phyloP scores from a whole-genome alignment of 108 stramenopile genomes.

The Epithemia pelagica region DNA sequence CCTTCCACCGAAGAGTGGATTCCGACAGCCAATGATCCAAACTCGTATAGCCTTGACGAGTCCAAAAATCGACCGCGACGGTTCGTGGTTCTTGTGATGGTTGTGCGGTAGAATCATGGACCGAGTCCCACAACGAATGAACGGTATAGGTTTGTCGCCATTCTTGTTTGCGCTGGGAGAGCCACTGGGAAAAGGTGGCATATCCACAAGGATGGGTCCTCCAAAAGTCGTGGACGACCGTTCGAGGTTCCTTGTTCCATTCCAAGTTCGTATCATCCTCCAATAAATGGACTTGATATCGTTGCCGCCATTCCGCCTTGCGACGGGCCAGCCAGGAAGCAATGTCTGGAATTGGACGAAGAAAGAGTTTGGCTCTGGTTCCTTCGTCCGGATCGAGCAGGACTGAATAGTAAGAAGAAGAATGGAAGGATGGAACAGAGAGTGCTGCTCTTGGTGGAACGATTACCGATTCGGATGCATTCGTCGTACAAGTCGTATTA shows the following conservation, averaged over 20 bases:
- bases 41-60: conserved; percentile 38
- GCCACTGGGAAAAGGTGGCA: conserved; percentile 3
- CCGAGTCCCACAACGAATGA: conserved; percentile 19
- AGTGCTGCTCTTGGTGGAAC: not conserved
- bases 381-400: conserved; percentile 3
- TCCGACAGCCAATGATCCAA: conserved; percentile 50
- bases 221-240: too few species aligned
- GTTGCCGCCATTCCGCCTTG: not conserved
- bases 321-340: not conserved
- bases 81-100: conserved; percentile 4
- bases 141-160: not conserved
- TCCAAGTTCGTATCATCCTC: not conserved
- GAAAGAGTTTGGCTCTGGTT: not conserved
- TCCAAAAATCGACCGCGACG: conserved; percentile 61
- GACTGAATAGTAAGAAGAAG: not conserved
- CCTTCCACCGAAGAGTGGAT: conserved; percentile 42
- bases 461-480: not conserved
- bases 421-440: not conserved
- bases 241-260: not conserved
- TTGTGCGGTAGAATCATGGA: not conserved
- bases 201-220: too few species aligned
- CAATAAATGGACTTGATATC: not conserved
- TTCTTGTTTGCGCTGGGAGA: not conserved
- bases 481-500: not conserved
- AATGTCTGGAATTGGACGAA: not conserved